Evolutionary conservation across 352 stramenopile genomes (phyloP), one percentile per base, ranked within the genome.

Genomic region (Phytophthora melonis): DNA sequence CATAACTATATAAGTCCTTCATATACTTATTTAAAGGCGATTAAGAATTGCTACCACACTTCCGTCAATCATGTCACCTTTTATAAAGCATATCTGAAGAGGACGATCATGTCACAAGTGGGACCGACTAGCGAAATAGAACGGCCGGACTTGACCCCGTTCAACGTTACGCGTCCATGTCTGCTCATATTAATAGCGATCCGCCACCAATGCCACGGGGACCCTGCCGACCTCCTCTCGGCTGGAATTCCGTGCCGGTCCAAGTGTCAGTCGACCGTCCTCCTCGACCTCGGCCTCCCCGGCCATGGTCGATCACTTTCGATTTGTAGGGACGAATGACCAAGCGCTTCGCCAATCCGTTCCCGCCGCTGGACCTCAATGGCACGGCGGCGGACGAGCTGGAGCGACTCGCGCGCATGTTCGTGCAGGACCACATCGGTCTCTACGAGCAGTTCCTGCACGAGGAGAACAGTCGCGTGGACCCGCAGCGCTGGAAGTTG

Each of bases 341-440:
- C 47, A 81, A 81, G 47, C 63, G 75, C 57, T 86, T 79, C 72
- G 59, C 69, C 56, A 87, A 78, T 58, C 82, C 82, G 58, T 89
- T 89, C 61, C 53, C 69, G 36, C 70, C 72, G 39, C 62, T 86
- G 14, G 32, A 70, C 3, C 75, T 89, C 23, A 77, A 71, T 34
- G 54, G 61, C 27, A 75, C 56, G 32, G 77, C 76, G 19, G 59
- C 63, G 23, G 30, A 60, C 3, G 68, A 83, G 30, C 66, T 89
- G 3, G 58, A 73, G 34, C 66, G 56, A 25, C 66, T 84, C 9
- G 73, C 82, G 41, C 72, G 65, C 27, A 68, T 72, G 63, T 78
- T 86, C 52, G 78, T 89, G n/a, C 58, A 77, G 27, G 74, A 81
- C 56, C 75, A 79, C 58, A 75, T 86, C 34, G 63, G 58, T 16